These are phyloP conservation scores for Leccinum fallax DNA, from an alignment of 1,284 basidiomycete species.

Conservation along the genomic window DNA sequence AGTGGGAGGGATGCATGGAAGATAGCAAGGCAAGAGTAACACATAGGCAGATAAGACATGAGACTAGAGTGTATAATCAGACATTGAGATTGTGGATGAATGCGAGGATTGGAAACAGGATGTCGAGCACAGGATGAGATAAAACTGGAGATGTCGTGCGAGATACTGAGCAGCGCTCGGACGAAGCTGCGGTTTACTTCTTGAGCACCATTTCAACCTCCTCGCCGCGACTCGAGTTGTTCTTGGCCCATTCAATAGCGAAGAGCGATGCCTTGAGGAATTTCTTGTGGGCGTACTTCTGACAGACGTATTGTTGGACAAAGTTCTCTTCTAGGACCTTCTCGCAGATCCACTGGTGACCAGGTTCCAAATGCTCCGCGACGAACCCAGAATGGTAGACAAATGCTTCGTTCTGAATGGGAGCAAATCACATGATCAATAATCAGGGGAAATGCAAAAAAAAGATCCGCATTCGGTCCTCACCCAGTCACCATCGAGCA, in stretches of 20 bases:
- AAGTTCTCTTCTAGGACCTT: constrained; percentile 84
- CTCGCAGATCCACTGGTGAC: constrained; percentile 84
- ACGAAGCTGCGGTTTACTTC: constrained; percentile 40
- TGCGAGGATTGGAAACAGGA: constrained; percentile 39
- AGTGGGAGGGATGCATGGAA: constrained; percentile 30
- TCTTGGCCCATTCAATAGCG: constrained; percentile 70
- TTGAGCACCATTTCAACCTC: constrained; percentile 51
- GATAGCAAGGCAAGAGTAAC: constrained; percentile 39
- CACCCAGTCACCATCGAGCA: constrained; percentile 95
- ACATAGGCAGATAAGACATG: constrained; percentile 40
- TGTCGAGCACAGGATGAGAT: constrained; percentile 41
- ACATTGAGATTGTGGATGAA: constrained; percentile 39
- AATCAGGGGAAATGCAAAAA: constrained; percentile 6
- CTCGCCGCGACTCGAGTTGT: constrained; percentile 38
- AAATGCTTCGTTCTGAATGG: constrained; percentile 80
- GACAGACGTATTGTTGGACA: constrained; percentile 86
- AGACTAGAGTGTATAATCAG: constrained; percentile 41
- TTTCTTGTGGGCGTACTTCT: constrained; percentile 97
- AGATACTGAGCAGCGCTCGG: constrained; percentile 25
- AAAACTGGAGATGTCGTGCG: constrained; percentile 31
- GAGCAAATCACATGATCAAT: constrained; percentile 54
- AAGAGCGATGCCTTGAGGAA: constrained; percentile 87
- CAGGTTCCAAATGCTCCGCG: constrained; percentile 85
- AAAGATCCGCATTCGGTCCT: constrained; percentile 41
- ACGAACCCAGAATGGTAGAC: constrained; percentile 94